A percentile compares a stretch with the other conserved stretches of the same genome.
Evolutionary conservation across 352 stramenopile species (phyloP).

Genomic region (Phytophthora macrochlamydospora): DNA sequence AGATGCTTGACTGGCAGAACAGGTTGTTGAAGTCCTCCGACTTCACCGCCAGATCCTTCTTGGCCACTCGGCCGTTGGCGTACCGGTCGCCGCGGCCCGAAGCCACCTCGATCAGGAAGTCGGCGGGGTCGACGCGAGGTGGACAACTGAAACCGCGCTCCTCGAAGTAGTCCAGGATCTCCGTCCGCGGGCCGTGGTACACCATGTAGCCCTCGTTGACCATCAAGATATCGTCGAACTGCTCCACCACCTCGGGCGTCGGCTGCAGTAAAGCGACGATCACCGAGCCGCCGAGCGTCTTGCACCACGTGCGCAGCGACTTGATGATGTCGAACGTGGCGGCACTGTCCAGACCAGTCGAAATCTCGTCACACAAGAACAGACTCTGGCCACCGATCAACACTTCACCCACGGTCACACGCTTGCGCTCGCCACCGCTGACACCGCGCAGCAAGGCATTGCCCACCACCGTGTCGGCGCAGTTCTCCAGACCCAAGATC

Average conservation of each 20-base stretch:
- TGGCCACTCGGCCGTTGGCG: slow-evolving; percentile 37
- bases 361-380: slow-evolving; percentile 81
- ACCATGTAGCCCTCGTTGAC: slow-evolving; percentile 93
- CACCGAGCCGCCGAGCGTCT: slow-evolving; percentile 36
- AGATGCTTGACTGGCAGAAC: slow-evolving; percentile 62
- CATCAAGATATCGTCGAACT: slow-evolving; percentile 96
- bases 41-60: slow-evolving; percentile 27
- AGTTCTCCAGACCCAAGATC: slow-evolving; percentile 88
- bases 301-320: slow-evolving; percentile 55
- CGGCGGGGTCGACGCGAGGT: slow-evolving; percentile 58
- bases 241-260: slow-evolving; percentile 91
- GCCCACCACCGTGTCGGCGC: slow-evolving; percentile 93
- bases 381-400: slow-evolving; percentile 55
- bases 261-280: slow-evolving; percentile 48
- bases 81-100: slow-evolving; percentile 57
- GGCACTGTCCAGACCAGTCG: slow-evolving; percentile 58
- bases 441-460: slow-evolving; percentile 88
- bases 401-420: slow-evolving; percentile 87
- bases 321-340: slow-evolving; percentile 65
- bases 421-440: slow-evolving; percentile 86
- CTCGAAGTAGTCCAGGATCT: slow-evolving; percentile 87
- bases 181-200: slow-evolving; percentile 88
- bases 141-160: slow-evolving; percentile 74
- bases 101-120: slow-evolving; percentile 77
- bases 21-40: slow-evolving; percentile 59